phyloP scores from a whole-genome alignment of 306 rosid species.

The Glycyrrhiza uralensis region DNA sequence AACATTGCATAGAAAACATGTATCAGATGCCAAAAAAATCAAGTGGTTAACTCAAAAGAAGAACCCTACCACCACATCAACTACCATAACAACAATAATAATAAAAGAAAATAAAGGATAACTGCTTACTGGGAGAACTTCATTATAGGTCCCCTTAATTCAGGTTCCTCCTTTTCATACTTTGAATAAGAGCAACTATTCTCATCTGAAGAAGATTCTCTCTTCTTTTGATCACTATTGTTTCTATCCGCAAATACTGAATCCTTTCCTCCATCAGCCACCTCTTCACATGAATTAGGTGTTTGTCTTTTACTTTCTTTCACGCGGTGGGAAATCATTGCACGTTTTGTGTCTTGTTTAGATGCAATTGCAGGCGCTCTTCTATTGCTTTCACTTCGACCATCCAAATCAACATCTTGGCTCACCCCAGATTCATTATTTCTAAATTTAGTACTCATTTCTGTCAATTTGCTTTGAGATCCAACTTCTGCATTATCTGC shows the following conservation, averaged over 20 bases:
- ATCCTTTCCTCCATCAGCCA: constrained; percentile 57
- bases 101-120: not conserved
- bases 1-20: constrained; percentile 21
- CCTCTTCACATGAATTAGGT: constrained; percentile 51
- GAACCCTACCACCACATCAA: not conserved
- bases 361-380: constrained; percentile 44
- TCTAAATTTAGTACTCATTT: constrained; percentile 47
- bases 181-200: constrained; percentile 94
- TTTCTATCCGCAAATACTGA: constrained; percentile 59
- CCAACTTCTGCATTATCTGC: constrained; percentile 54
- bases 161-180: constrained; percentile 88
- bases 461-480: constrained; percentile 48
- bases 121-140: constrained; percentile 74
- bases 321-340: constrained; percentile 36
- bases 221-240: constrained; percentile 70
- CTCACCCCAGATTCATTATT: constrained; percentile 47
- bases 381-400: constrained; percentile 68
- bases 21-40: constrained; percentile 34
- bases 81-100: not conserved
- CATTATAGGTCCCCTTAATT: constrained; percentile 77
- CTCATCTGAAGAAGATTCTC: constrained; percentile 97
- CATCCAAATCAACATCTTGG: constrained; percentile 58
- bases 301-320: constrained; percentile 61
- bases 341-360: constrained; percentile 52
- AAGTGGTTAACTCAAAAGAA: constrained; percentile 12